Base-by-base conservation (phyloP, 768 basidiomycete genomes). In the Dendrothele bispora region DNA sequence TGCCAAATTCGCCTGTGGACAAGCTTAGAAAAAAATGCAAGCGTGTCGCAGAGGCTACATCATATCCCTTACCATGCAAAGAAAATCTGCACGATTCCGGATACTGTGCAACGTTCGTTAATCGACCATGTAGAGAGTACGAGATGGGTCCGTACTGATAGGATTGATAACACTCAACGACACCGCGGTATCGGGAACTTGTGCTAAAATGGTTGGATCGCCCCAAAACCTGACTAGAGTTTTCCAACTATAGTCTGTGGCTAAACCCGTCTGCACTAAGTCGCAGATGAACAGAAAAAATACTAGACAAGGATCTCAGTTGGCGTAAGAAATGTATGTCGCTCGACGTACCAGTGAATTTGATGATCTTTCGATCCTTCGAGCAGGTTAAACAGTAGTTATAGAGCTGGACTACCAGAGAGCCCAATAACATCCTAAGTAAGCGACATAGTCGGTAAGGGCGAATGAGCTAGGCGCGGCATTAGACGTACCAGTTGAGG, bases 41-140 rank as follows among this genome's bases (percentile, higher is more conserved):
- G 24, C 7, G 1, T n/a, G 21, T 38, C 20, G 26, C 21, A 17
- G 24, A n/a, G n/a, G n/a, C n/a, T n/a, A n/a, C n/a, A n/a, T n/a
- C n/a, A n/a, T n/a, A n/a, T n/a, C n/a, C n/a, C 52, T 15, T 50
- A 53, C 53, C 55, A 58, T 8, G 58, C 54, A 42, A 58, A 61
- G 47, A 58, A 61, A 8, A 58, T 12, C 43, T 61, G 60, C 26
- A 56, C 52, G 3, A 56, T 42, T 15, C 45, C 39, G 4, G 56
- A 43, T 35, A 58, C 56, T 60, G 18, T 11, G 7, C n/a, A n/a
- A n/a, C n/a, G n/a, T n/a, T n/a, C n/a, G n/a, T n/a, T 29, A 8
- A 11, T 5, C 17, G 14, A 28, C 18, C 12, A 17, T 25, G 14
- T 15, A 37, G 25, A 20, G 15, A 18, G 6, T 14, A 15, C 18